Conservation (phyloP, 345 rosid genomes). For the Eucalyptus microcorys region DNA sequence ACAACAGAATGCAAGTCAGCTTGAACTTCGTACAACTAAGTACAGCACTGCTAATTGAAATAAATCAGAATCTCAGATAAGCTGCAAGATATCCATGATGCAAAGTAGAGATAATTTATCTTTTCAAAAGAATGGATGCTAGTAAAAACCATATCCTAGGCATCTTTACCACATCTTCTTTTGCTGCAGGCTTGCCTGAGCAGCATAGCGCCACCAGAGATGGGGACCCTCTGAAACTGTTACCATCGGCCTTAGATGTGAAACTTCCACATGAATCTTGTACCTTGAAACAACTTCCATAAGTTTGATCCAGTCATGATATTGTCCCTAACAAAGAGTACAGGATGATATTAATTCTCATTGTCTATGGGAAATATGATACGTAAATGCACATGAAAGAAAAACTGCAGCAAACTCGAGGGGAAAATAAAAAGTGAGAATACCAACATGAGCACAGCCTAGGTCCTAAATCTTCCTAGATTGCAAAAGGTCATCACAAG, state of each 20-base stretch:
- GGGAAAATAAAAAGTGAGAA: not conserved
- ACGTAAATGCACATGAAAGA: not conserved
- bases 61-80: not conserved
- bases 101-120: not conserved
- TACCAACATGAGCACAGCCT: not conserved
- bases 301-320: slow-evolving; percentile 94
- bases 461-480: not conserved
- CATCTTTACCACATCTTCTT: slow-evolving; percentile 66
- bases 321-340: slow-evolving; percentile 59
- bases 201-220: slow-evolving; percentile 94
- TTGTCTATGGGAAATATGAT: not conserved
- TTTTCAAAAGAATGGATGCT: not conserved
- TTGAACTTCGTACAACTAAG: not conserved
- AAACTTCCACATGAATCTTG: slow-evolving; percentile 69
- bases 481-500: not conserved
- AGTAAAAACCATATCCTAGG: not conserved
- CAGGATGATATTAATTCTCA: not conserved
- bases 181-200: slow-evolving; percentile 77
- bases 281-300: slow-evolving; percentile 85
- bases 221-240: slow-evolving; percentile 49
- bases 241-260: slow-evolving; percentile 81
- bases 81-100: not conserved
- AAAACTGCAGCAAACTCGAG: not conserved
- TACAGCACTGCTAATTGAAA: not conserved
- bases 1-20: not conserved